phyloP scores from a whole-genome alignment of 768 basidiomycete genomes.

The Pisolithus microcarpus region DNA sequence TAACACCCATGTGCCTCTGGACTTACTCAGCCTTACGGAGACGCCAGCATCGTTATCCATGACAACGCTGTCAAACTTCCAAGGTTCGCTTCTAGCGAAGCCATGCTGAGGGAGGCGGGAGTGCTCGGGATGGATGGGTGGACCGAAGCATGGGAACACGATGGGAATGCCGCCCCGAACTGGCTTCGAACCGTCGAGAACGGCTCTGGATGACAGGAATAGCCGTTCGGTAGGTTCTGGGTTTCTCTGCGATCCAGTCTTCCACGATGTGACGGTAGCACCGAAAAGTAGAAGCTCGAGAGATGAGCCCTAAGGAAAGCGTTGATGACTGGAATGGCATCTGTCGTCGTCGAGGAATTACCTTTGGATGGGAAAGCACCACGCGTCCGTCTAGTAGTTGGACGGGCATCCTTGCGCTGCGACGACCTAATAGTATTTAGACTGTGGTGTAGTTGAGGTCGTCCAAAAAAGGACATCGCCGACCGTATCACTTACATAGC shows the following conservation, averaged over 20 bases:
- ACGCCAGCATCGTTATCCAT: conserved; percentile 66
- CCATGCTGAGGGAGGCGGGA: conserved; percentile 76
- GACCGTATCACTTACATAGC: conserved; percentile 4
- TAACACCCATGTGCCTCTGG: not conserved
- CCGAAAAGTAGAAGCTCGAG: conserved; percentile 70
- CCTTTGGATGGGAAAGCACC: conserved; percentile 59
- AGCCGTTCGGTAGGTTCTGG: conserved; percentile 53
- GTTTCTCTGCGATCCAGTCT: conserved; percentile 35
- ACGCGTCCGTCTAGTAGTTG: conserved; percentile 37
- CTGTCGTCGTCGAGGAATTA: conserved; percentile 14
- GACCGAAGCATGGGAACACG: conserved; percentile 86
- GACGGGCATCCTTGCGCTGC: conserved; percentile 46
- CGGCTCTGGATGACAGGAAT: conserved; percentile 76
- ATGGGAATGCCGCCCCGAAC: conserved; percentile 52
- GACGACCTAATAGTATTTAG: not conserved
- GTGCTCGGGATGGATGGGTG: conserved; percentile 71
- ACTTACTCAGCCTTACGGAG: conserved; percentile 71
- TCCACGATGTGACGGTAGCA: conserved; percentile 87
- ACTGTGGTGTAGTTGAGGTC: not conserved
- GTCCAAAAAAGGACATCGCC: conserved; percentile 7
- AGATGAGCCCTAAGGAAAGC: conserved; percentile 47
- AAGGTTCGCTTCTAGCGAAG: conserved; percentile 73
- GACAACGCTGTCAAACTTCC: conserved; percentile 60
- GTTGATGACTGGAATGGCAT: not conserved
- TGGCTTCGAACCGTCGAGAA: conserved; percentile 75